Evolutionary conservation across 192 early-diverging fungal species (phyloP).

Genomic region (Coemansia sp.): DNA sequence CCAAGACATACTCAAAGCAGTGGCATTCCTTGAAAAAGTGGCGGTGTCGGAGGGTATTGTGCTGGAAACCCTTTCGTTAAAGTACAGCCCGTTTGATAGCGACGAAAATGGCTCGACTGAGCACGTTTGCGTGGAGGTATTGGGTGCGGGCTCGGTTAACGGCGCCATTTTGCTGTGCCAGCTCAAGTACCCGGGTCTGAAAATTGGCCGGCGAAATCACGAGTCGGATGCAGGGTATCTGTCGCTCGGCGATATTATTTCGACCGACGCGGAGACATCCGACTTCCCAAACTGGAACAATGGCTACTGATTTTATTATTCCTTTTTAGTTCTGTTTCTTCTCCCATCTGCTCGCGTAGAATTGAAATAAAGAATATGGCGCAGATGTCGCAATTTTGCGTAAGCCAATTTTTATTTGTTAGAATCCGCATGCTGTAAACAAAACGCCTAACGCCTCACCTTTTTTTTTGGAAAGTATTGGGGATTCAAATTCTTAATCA

Average conservation of each 20-base stretch:
- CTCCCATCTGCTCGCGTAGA: too few species aligned
- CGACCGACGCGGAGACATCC: constrained; percentile 16
- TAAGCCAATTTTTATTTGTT: too few species aligned
- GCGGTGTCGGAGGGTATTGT: background rate
- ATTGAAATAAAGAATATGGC: too few species aligned
- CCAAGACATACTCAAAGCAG: constrained; percentile 10
- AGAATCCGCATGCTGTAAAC: too few species aligned
- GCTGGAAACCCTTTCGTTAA: background rate
- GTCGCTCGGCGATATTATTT: constrained; percentile 31
- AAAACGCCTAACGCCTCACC: too few species aligned
- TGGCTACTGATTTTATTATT: too few species aligned
- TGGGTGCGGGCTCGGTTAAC: constrained; percentile 24
- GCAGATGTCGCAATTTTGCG: too few species aligned
- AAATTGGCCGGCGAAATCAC: background rate
- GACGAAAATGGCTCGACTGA: background rate
- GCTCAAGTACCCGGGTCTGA: background rate
- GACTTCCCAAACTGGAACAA: background rate
- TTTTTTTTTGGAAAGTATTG: too few species aligned
- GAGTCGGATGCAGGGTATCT: constrained; percentile 5
- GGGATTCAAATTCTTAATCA: too few species aligned
- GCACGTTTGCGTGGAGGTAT: constrained; percentile 21
- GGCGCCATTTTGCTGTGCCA: constrained; percentile 36
- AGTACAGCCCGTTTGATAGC: background rate
- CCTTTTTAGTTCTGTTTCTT: too few species aligned
- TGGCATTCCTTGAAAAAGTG: constrained; percentile 10